Evolutionary conservation across 1,284 basidiomycete genomes (phyloP).

Genomic region (Austroboletus novae-zelandiae): DNA sequence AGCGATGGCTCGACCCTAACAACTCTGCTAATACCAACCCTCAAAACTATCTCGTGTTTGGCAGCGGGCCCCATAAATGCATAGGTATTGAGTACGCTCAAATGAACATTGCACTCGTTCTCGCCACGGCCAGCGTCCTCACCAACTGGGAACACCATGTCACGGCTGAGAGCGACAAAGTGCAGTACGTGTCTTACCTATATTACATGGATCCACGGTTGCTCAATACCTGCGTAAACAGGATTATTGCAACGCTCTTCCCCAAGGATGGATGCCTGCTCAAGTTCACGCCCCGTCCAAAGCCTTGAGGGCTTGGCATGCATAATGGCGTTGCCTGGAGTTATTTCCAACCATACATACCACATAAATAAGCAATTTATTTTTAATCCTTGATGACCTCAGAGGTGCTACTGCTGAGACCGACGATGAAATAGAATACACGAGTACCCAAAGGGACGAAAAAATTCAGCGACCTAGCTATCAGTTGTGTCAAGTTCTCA

Average conservation of each 20-base stretch:
- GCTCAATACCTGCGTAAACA: constrained; percentile 26
- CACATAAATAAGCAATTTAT: constrained; percentile 3
- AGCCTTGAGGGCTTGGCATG: constrained; percentile 14
- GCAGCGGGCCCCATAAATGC: constrained; percentile 91
- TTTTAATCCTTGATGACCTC: constrained; percentile 13
- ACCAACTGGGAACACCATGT: constrained; percentile 89
- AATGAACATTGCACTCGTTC: constrained; percentile 86
- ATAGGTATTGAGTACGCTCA: constrained; percentile 92
- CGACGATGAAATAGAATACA: neutral
- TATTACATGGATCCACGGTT: neutral
- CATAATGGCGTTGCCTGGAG: neutral
- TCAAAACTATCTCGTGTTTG: constrained; percentile 96
- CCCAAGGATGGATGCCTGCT: constrained; percentile 89
- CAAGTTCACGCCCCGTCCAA: constrained; percentile 64
- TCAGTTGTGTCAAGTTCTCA: no score
- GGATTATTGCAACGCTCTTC: constrained; percentile 93
- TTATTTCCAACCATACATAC: constrained; percentile 1
- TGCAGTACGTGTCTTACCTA: constrained; percentile 59
- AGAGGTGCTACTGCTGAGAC: neutral
- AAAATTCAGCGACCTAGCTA: no score
- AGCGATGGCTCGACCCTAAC: constrained; percentile 90
- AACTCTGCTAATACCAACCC: constrained; percentile 82
- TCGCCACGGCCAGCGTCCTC: constrained; percentile 81
- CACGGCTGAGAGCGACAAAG: constrained; percentile 79
- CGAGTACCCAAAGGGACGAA: no score